Conservation (phyloP, 768 basidiomycete genomes). For the Cyclocybe cylindracea region DNA sequence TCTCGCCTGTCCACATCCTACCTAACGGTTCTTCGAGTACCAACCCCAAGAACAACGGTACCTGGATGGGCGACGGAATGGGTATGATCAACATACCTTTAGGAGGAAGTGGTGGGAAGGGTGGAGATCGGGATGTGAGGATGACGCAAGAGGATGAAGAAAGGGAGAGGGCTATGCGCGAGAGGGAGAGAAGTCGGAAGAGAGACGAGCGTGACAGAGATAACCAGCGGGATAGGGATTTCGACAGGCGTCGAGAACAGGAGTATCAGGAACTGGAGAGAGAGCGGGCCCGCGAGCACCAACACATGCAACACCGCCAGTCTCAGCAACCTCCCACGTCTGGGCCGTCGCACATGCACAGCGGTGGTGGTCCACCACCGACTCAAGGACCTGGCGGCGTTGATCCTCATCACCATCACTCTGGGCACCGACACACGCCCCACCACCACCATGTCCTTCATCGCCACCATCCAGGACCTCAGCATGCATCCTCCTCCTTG, state of each 20-base stretch:
- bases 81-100: slow-evolving; percentile 19
- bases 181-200: slow-evolving; percentile 15
- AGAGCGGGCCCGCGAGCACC: slow-evolving; percentile 28
- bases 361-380: slow-evolving; percentile 18
- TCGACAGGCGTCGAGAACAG: slow-evolving; percentile 28
- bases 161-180: slow-evolving; percentile 30
- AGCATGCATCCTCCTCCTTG: slow-evolving; percentile 32
- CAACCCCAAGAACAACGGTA: slow-evolving; percentile 30
- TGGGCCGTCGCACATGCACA: slow-evolving; percentile 12
- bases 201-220: slow-evolving; percentile 19
- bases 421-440: slow-evolving; percentile 48
- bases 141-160: slow-evolving; percentile 36
- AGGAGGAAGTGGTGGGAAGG: slow-evolving; percentile 23
- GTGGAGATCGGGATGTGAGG: slow-evolving; percentile 24
- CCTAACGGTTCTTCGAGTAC: slow-evolving; percentile 23
- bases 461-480: slow-evolving; percentile 34
- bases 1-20: slow-evolving; percentile 35
- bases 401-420: slow-evolving; percentile 38
- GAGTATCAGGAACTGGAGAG: slow-evolving; percentile 28
- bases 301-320: slow-evolving; percentile 36
- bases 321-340: slow-evolving; percentile 32
- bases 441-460: slow-evolving; percentile 55
- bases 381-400: slow-evolving; percentile 22
- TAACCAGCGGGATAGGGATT: slow-evolving; percentile 21
- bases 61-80: slow-evolving; percentile 36